Percentiles rank a stretch among this genome's conserved stretches.
These are phyloP conservation scores for Westerdykella sp. DNA, from an alignment of 2,329 filamentous ascomycete genomes.

Conservation along the genomic window DNA sequence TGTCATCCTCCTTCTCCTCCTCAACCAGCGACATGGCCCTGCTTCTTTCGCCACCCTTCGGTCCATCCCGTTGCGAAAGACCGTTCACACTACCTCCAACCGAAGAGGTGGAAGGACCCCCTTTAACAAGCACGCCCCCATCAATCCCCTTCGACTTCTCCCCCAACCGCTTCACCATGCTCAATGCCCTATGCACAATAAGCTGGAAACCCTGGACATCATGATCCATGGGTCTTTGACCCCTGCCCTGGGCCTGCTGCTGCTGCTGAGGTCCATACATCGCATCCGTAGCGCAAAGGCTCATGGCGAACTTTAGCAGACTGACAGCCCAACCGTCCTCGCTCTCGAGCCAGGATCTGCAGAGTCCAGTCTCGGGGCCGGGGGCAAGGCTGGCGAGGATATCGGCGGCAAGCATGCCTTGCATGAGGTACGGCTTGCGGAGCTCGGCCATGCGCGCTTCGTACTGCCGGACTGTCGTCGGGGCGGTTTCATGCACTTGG, in stretches of 20 bases:
- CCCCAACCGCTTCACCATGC: constrained; percentile 43
- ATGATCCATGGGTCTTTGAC: constrained; percentile 29
- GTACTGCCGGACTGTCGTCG: constrained; percentile 28
- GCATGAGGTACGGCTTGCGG: constrained; percentile 84
- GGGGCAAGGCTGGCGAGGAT: constrained; percentile 73
- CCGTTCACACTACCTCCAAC: background rate
- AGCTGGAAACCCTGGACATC: constrained; percentile 34
- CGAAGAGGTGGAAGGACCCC: constrained; percentile 3
- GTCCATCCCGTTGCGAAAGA: background rate
- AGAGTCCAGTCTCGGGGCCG: constrained; percentile 63
- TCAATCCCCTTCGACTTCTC: constrained; percentile 40
- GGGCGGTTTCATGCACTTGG: constrained; percentile 41
- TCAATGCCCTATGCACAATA: constrained; percentile 42
- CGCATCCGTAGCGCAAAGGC: constrained; percentile 45
- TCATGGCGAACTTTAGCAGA: constrained; percentile 67
- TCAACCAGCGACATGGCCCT: constrained; percentile 17
- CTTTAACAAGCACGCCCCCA: constrained; percentile 18
- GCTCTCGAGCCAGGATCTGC: constrained; percentile 74
- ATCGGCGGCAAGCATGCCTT: constrained; percentile 84
- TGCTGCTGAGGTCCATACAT: constrained; percentile 22
- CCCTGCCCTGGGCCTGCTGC: constrained; percentile 9
- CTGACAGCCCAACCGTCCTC: constrained; percentile 78
- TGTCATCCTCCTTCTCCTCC: constrained; percentile 15
- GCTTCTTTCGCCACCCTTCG: constrained; percentile 9
- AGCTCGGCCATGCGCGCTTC: constrained; percentile 65